Conservation (phyloP, 176 grass and related monocot species). For the Musa troglodytarum region DNA sequence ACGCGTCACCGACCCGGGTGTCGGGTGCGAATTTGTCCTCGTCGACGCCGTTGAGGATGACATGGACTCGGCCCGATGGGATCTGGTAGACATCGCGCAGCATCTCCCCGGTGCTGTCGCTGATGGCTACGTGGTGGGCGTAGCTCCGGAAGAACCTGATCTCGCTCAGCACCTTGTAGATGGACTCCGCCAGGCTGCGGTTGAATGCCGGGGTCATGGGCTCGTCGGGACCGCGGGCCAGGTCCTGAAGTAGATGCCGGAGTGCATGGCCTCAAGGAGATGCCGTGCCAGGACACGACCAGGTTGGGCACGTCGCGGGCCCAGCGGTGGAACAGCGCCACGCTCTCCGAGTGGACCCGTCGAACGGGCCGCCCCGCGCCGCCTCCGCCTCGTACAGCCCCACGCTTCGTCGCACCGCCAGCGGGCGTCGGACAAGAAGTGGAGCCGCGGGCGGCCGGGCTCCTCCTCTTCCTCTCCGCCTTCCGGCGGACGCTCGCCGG, state of each 20-base stretch:
- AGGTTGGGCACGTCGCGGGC: conserved; percentile 62
- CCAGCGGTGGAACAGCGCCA: conserved; percentile 86
- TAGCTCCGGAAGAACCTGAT: conserved; percentile 90
- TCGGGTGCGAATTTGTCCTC: conserved; percentile 92
- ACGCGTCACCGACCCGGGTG: conserved; percentile 36
- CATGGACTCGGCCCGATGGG: conserved; percentile 62
- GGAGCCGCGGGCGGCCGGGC: conserved; percentile 35
- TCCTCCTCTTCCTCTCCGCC: not conserved
- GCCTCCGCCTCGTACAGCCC: conserved; percentile 70
- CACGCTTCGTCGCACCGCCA: conserved; percentile 92
- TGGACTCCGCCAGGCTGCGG: conserved; percentile 45
- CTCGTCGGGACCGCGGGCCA: conserved; percentile 56
- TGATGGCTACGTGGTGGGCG: conserved; percentile 96
- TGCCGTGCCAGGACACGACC: conserved; percentile 83
- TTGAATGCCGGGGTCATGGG: conserved; percentile 59
- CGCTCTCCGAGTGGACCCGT: conserved; percentile 94
- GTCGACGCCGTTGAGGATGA: conserved; percentile 89
- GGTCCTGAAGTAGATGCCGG: conserved; percentile 88
- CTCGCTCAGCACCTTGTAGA: conserved; percentile 71
- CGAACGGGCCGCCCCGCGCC: conserved; percentile 56
- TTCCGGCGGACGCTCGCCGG: conserved; percentile 8
- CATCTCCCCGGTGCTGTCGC: conserved; percentile 87
- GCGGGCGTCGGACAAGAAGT: conserved; percentile 62
- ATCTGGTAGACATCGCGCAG: conserved; percentile 96
- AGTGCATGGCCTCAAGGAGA: conserved; percentile 88